Conservation (phyloP, 1,284 basidiomycete species). For the Pseudozyma sp. region DNA sequence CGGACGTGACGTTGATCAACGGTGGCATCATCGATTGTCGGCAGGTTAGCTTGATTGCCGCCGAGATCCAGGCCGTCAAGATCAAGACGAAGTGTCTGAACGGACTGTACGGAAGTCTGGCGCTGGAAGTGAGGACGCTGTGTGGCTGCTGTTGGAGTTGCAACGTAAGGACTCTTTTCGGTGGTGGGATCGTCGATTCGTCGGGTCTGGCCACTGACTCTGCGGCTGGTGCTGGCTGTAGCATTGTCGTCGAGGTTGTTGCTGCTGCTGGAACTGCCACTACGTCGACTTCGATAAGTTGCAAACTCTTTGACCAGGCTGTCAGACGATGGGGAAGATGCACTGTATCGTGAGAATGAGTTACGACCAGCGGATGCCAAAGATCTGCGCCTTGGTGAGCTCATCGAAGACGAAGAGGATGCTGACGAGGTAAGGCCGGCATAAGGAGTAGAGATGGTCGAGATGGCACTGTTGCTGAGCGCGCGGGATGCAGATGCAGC, state of each 20-base stretch:
- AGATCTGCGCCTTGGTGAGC: constrained; percentile 12
- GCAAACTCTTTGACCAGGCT: neutral
- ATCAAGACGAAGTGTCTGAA: constrained; percentile 49
- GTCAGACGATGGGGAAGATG: constrained; percentile 1
- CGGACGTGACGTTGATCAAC: constrained; percentile 15
- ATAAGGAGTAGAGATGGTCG: constrained; percentile 25
- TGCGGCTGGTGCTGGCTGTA: neutral
- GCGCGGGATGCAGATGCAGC: constrained; percentile 32
- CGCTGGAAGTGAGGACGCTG: constrained; percentile 14
- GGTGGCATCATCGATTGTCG: constrained; percentile 1
- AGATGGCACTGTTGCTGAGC: constrained; percentile 11
- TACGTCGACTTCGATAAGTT: neutral
- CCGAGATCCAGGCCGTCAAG: constrained; percentile 62
- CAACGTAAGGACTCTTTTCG: neutral
- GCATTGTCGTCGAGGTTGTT: neutral
- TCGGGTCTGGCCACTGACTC: neutral
- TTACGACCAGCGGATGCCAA: constrained; percentile 2
- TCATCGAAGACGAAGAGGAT: constrained; percentile 23
- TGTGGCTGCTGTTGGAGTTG: neutral
- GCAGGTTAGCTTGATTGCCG: constrained; percentile 13
- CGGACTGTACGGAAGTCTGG: constrained; percentile 16
- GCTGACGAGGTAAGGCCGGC: constrained; percentile 17
- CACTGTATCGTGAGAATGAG: constrained; percentile 10
- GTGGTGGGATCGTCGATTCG: neutral
- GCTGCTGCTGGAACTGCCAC: constrained; percentile 14